phyloP scores from a whole-genome alignment of 441 rosid genomes.

The Erysimum cheiri region DNA sequence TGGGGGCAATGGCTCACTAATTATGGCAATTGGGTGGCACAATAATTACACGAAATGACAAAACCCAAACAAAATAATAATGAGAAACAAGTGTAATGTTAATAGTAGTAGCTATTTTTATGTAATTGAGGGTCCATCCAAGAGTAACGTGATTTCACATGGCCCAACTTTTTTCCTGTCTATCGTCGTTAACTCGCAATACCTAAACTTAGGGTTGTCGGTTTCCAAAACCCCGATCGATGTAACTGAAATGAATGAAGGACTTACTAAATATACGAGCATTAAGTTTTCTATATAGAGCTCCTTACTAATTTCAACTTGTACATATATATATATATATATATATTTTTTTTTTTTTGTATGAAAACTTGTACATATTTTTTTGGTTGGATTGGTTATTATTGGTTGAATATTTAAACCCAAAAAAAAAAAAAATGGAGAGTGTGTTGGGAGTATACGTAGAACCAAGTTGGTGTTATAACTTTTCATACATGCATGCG shows the following conservation, averaged over 20 bases:
- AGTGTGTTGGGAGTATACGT: constrained; percentile 2
- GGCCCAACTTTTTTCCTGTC: constrained; percentile 22
- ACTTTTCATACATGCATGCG: constrained; percentile 29
- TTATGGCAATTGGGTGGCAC: constrained; percentile 43
- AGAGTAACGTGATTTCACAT: constrained; percentile 41
- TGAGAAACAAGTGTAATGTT: constrained; percentile 26
- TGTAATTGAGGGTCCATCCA: constrained; percentile 38
- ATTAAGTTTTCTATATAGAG: too few relatives aligned
- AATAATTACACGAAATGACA: constrained; percentile 38
- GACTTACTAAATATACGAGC: too few relatives aligned
- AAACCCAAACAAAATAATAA: constrained; percentile 27
- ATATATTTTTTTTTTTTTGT: too few relatives aligned
- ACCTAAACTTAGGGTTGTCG: constrained; percentile 20
- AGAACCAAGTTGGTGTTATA: constrained; percentile 4
- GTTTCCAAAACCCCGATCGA: constrained; percentile 7
- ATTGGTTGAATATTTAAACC: neutral
- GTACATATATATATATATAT: too few relatives aligned
- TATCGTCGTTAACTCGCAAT: constrained; percentile 11
- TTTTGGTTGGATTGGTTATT: neutral
- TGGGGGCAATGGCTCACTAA: constrained; percentile 29
- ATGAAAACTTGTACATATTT: neutral
- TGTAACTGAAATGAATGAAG: neutral
- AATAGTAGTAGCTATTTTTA: constrained; percentile 17
- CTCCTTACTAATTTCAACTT: neutral
- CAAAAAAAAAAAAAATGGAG: neutral